Base-by-base conservation (phyloP, 163 green algal genomes). In the Coccomyxa subellipsoidea region DNA sequence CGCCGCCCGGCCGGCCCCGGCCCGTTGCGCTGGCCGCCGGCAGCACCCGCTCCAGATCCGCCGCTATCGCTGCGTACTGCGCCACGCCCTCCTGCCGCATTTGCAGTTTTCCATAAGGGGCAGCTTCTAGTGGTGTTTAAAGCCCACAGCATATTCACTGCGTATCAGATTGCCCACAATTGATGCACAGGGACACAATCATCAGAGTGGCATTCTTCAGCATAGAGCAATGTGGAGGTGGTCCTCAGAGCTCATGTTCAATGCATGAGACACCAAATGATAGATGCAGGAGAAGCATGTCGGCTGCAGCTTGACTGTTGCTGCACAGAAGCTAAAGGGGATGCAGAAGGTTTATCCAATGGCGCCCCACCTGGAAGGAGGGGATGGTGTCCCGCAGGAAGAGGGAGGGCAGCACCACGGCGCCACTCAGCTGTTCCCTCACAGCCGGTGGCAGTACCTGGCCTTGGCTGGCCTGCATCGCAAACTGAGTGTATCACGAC, bases 331-430 rank as follows among this genome's bases (percentile, higher is more conserved):
- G n/a, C n/a, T n/a, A n/a, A n/a, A n/a, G n/a, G n/a, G n/a, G n/a
- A n/a, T n/a, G n/a, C n/a, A n/a, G n/a, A n/a, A n/a, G n/a, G n/a
- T n/a, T n/a, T n/a, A n/a, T n/a, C n/a, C n/a, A n/a, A n/a, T n/a
- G n/a, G n/a, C n/a, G n/a, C n/a, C n/a, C 6, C 34, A 40, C 34
- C 34, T 83, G 69, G 34, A 83, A 78, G 27, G 38, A 37, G 7
- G 53, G 35, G 32, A 77, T 47, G 38, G 69, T 36, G n/a, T 37
- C 35, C 29, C 79, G 69, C 29, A 83, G 69, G 38, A 79, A 83
- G 7, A 54, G 27, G 38, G 69, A 85, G 40, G 83, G 86, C 66
- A 88, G 73, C 69, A 73, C 54, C 4, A 85, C 71, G 34, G 83
- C 79, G 25, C 40, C 35, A 32, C n/a, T 53, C 27, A 87, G 80